These are phyloP conservation scores for Davidsoniella neocaledoniae DNA, from an alignment of 2,329 filamentous ascomycete genomes.

Conservation along the genomic window DNA sequence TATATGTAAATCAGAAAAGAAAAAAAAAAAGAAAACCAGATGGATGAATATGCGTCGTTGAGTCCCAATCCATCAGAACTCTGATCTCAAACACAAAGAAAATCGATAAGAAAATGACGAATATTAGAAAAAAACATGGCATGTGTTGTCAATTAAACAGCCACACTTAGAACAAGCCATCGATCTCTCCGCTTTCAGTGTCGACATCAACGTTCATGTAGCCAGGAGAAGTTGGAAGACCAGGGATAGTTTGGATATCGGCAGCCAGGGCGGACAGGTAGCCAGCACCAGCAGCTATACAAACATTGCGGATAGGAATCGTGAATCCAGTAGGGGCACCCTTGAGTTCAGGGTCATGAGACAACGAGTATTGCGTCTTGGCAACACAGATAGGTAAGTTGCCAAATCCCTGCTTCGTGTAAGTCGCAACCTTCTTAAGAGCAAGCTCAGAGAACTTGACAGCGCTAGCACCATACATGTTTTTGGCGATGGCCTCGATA, in stretches of 20 bases:
- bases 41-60: neutral
- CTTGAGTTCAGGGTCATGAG: slow-evolving; percentile 84
- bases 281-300: slow-evolving; percentile 84
- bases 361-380: slow-evolving; percentile 96
- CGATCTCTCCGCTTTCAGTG: slow-evolving; percentile 66
- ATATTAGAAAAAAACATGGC: neutral
- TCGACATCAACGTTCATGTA: slow-evolving; percentile 89
- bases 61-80: slow-evolving; percentile 3
- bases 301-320: slow-evolving; percentile 82
- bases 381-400: slow-evolving; percentile 92
- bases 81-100: neutral
- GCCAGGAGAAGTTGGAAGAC: slow-evolving; percentile 82
- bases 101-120: neutral
- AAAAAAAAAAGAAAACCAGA: neutral
- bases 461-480: slow-evolving; percentile 83
- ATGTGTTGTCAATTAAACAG: too few relatives aligned
- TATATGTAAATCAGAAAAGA: neutral
- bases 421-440: slow-evolving; percentile 90
- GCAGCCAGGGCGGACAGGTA: slow-evolving; percentile 89
- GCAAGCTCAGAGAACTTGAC: slow-evolving; percentile 91
- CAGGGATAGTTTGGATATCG: slow-evolving; percentile 96
- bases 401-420: slow-evolving; percentile 79
- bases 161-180: slow-evolving; percentile 61
- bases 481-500: slow-evolving; percentile 75
- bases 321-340: slow-evolving; percentile 90